phyloP scores from a whole-genome alignment of 2,329 filamentous ascomycete species.

The Penicillium frequentans region DNA sequence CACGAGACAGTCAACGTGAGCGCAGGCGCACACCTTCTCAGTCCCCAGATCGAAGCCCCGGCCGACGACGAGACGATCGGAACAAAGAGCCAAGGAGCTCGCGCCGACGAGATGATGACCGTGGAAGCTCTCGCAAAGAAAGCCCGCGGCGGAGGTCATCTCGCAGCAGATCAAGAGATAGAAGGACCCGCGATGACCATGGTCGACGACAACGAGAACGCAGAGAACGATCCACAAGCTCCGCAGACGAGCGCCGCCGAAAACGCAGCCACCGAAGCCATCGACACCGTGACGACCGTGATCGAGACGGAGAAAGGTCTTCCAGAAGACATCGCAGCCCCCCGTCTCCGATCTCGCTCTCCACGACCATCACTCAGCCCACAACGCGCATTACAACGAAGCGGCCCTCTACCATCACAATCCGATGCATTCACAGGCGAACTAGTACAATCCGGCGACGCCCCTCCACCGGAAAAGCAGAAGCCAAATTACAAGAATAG shows the following conservation, averaged over 20 bases:
- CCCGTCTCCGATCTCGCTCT: constrained; percentile 26
- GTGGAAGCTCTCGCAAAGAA: constrained; percentile 29
- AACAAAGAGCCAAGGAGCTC: constrained; percentile 18
- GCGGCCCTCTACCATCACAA: constrained; percentile 48
- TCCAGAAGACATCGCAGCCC: constrained; percentile 15
- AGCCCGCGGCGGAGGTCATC: constrained; percentile 24
- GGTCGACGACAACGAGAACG: constrained; percentile 23
- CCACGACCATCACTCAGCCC: constrained; percentile 28
- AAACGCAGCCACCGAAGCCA: constrained; percentile 29
- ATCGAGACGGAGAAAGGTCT: constrained; percentile 11
- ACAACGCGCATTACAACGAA: constrained; percentile 32
- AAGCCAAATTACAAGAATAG: constrained; percentile 83
- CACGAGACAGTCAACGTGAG: constrained; percentile 20
- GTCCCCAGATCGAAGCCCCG: constrained; percentile 20
- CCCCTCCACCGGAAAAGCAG: constrained; percentile 56
- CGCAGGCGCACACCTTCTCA: constrained; percentile 24
- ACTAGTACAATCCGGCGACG: constrained; percentile 24
- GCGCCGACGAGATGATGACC: constrained; percentile 25
- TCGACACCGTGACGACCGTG: constrained; percentile 26
- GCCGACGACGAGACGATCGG: constrained; percentile 23
- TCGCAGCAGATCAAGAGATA: constrained; percentile 26
- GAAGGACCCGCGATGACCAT: constrained; percentile 21
- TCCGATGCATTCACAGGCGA: constrained; percentile 43
- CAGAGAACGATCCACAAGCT: constrained; percentile 24
- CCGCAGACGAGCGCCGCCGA: constrained; percentile 26